Evolutionary conservation across 805 yeast species (phyloP), one percentile per base, ranked within the genome.

Genomic region (Ogataea dorogensis): DNA sequence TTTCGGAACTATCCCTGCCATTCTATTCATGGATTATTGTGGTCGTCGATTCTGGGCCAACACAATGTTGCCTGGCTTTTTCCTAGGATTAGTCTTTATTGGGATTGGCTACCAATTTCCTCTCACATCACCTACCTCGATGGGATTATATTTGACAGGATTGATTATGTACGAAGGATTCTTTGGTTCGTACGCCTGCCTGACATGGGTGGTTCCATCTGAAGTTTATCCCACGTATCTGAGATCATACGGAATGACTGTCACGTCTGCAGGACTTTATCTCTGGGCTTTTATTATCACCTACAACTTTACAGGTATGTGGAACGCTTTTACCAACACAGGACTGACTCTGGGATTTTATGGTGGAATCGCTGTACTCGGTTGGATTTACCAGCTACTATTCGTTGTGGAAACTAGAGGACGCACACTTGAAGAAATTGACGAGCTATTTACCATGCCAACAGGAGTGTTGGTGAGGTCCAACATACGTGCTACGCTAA

Each of bases 391-490:
- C 56, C 79, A 74, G 57, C 44, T 65, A 41, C 53, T 77, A 43
- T 74, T 77, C 60, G 77, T 79, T 73, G 85, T 82, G 24, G 87
- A 81, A 61, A 81, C 87, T 22, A 79, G 79, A 62, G 80, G 74
- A 49, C 75, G 73, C 62, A 77, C 86, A 9, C 68, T 81, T 53
- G 88, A 81, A 61, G 86, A 81, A 60, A 75, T 81, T 42, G 87
- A 81, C 53, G 79, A 73, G 31, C 64, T 79, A 31, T 79, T 78
- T 63, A 59, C 68, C 35, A 70, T 63, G 51, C 66, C 77, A 16
- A 67, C 82, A 2, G 32, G 31, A 53, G 58, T 13, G 38, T 68
- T 30, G 62, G 64, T n/a, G 54, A 47, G 17, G 53, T 57, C 45
- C 21, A 42, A 46, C 24, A 19, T 51, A n/a, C n/a, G n/a, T n/a